phyloP scores from a whole-genome alignment of 169 alveolate genomes.

The Plasmodium inui region DNA sequence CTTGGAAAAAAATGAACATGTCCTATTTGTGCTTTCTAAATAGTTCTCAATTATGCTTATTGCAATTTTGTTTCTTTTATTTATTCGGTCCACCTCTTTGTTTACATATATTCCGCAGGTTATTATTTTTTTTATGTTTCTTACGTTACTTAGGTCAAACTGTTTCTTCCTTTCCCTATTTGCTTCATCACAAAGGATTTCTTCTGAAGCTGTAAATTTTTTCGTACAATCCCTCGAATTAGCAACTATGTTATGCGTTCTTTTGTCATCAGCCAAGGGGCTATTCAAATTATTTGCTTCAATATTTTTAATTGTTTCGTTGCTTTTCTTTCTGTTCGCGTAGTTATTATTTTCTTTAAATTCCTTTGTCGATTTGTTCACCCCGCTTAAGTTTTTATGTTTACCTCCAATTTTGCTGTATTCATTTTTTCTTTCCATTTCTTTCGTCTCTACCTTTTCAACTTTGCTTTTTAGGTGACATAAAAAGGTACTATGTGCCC shows the following conservation, averaged over 20 bases:
- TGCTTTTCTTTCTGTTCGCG: slow-evolving; percentile 2
- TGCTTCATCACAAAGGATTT: not conserved
- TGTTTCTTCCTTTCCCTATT: slow-evolving; percentile 26
- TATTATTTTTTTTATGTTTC: slow-evolving; percentile 73
- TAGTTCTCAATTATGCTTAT: slow-evolving; percentile 62
- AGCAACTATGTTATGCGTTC: slow-evolving; percentile 6
- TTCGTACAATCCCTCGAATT: slow-evolving; percentile 14
- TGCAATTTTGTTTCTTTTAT: slow-evolving; percentile 66
- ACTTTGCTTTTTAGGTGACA: not conserved
- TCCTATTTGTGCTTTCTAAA: slow-evolving; percentile 27
- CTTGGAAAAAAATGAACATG: slow-evolving; percentile 33
- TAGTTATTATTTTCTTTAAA: not conserved
- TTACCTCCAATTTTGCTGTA: not conserved
- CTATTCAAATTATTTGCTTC: slow-evolving; percentile 7
- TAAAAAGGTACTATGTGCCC: not conserved
- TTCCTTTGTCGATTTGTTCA: not conserved
- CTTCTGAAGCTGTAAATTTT: not conserved
- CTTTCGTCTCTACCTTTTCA: slow-evolving; percentile 4
- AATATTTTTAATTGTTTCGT: slow-evolving; percentile 14
- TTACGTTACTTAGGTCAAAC: slow-evolving; percentile 46
- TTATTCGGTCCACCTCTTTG: slow-evolving; percentile 58
- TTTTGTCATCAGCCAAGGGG: slow-evolving; percentile 23
- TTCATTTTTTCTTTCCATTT: slow-evolving; percentile 13
- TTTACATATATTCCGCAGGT: slow-evolving; percentile 68
- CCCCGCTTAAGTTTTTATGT: slow-evolving; percentile 1